These are phyloP conservation scores for Lasiosphaeria miniovina DNA, from an alignment of 495 filamentous ascomycete species.

Conservation along the genomic window DNA sequence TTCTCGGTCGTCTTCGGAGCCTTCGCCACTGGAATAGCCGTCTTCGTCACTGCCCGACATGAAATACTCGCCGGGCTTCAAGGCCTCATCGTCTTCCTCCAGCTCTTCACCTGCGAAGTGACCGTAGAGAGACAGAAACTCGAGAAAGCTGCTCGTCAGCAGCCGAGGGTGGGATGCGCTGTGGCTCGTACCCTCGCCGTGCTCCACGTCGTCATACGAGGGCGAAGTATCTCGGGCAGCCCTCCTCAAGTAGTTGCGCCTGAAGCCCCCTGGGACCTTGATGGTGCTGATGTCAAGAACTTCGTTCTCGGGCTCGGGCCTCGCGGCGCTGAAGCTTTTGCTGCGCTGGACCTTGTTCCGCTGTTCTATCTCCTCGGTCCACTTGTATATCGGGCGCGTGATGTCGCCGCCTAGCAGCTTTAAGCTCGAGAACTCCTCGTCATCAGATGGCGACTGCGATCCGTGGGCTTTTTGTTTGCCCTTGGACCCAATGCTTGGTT, in stretches of 20 bases:
- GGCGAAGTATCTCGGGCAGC: slow-evolving; percentile 56
- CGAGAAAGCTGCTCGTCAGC: slow-evolving; percentile 87
- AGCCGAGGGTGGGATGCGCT: slow-evolving; percentile 53
- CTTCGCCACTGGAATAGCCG: slow-evolving; percentile 35
- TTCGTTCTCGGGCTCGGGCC: slow-evolving; percentile 75
- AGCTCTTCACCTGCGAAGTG: slow-evolving; percentile 97
- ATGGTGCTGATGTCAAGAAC: slow-evolving; percentile 81
- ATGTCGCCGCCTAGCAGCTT: slow-evolving; percentile 91
- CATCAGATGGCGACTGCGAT: slow-evolving; percentile 43
- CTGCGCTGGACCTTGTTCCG: slow-evolving; percentile 63
- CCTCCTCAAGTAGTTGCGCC: slow-evolving; percentile 79
- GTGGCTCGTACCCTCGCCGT: slow-evolving; percentile 34
- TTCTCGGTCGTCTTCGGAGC: slow-evolving; percentile 62
- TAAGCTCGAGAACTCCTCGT: slow-evolving; percentile 88
- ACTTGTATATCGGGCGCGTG: slow-evolving; percentile 88
- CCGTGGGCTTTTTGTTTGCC: slow-evolving; percentile 46
- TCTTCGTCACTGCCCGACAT: slow-evolving; percentile 62
- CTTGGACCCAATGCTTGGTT: slow-evolving; percentile 40
- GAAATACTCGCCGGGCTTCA: slow-evolving; percentile 82
- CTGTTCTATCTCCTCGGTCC: slow-evolving; percentile 77
- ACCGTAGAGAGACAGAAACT: slow-evolving; percentile 91
- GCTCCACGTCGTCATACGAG: slow-evolving; percentile 43
- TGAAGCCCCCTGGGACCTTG: slow-evolving; percentile 87
- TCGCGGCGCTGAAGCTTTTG: slow-evolving; percentile 75
- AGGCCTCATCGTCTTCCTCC: slow-evolving; percentile 89